phyloP scores from a whole-genome alignment of 805 yeast genomes.

The Metschnikowia baotianmanensis region DNA sequence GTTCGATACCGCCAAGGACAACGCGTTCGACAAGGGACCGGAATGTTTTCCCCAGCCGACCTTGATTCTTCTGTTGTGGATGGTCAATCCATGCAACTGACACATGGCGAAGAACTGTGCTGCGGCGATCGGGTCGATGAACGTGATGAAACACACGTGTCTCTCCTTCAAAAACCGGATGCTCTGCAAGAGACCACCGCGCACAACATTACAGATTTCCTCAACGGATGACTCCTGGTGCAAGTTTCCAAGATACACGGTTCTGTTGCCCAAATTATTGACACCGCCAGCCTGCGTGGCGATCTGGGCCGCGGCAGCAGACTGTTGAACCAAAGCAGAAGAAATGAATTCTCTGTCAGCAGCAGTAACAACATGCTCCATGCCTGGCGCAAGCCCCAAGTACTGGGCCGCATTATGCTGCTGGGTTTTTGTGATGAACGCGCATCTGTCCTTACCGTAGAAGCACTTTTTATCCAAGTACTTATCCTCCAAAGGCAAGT shows the following conservation, averaged over 20 bases:
- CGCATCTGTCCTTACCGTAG: slow-evolving; percentile 94
- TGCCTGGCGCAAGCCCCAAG: slow-evolving; percentile 85
- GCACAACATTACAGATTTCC: slow-evolving; percentile 92
- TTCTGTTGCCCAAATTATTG: slow-evolving; percentile 86
- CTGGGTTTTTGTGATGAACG: slow-evolving; percentile 90
- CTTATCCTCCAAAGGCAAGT: slow-evolving; percentile 62
- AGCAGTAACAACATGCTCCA: slow-evolving; percentile 74
- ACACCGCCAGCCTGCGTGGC: slow-evolving; percentile 95
- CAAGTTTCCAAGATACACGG: slow-evolving; percentile 86
- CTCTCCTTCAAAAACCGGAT: slow-evolving; percentile 78
- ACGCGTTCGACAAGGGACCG: slow-evolving; percentile 84
- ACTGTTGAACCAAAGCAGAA: slow-evolving; percentile 81
- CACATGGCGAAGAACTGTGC: slow-evolving; percentile 96
- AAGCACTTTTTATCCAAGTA: slow-evolving; percentile 77
- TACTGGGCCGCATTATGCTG: slow-evolving; percentile 97
- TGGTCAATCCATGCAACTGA: slow-evolving; percentile 81
- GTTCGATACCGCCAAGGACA: slow-evolving; percentile 83
- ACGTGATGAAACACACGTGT: slow-evolving; percentile 91
- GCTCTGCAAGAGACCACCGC: slow-evolving; percentile 90
- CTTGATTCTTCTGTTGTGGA: slow-evolving; percentile 81
- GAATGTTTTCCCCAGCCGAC: slow-evolving; percentile 99
- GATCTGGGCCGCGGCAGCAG: slow-evolving; percentile 97
- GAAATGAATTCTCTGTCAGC: slow-evolving; percentile 65
- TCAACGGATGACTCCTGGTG: slow-evolving; percentile 87
- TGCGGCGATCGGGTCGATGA: slow-evolving; percentile 95